Percentiles rank a stretch among this genome's conserved stretches.
phyloP scores from a whole-genome alignment of 225 moss, liverwort and hornwort genomes.

The Physcomitrellopsis africana region DNA sequence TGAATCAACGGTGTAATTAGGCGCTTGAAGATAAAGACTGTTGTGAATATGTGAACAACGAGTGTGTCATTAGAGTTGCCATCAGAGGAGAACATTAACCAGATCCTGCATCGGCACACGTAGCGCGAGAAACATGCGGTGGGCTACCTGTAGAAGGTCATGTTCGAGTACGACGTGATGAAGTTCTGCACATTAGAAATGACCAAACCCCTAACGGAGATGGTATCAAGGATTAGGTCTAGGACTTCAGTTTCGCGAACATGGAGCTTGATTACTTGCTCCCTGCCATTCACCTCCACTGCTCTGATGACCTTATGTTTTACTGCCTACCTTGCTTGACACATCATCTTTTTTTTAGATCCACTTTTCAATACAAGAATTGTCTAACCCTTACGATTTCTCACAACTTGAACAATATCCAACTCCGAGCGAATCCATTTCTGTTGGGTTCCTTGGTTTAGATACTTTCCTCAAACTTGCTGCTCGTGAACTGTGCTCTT shows the following conservation, averaged over 20 bases:
- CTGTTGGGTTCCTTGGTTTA: no score
- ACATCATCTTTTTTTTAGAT: no score
- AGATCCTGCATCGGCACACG: slow-evolving; percentile 61
- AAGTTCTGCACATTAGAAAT: slow-evolving; percentile 50
- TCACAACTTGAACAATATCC: no score
- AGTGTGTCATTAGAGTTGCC: slow-evolving; percentile 45
- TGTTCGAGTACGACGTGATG: slow-evolving; percentile 31
- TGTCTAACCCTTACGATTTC: no score
- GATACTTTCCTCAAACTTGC: no score
- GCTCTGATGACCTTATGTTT: slow-evolving; percentile 53
- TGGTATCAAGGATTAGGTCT: slow-evolving; percentile 41
- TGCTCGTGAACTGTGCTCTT: no score
- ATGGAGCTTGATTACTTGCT: slow-evolving; percentile 51
- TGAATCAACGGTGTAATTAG: no score
- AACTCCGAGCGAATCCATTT: no score
- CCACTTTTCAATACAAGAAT: no score
- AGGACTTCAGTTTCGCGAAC: slow-evolving; percentile 44
- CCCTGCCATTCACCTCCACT: slow-evolving; percentile 59
- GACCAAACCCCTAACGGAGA: slow-evolving; percentile 39
- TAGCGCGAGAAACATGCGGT: slow-evolving; percentile 51
- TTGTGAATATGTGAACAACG: neutral
- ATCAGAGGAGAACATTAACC: slow-evolving; percentile 54
- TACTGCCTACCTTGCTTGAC: neutral
- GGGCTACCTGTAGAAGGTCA: slow-evolving; percentile 62
- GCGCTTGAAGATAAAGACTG: neutral